phyloP scores from a whole-genome alignment of 2,329 filamentous ascomycete species.

The Cladorrhinum sp. region DNA sequence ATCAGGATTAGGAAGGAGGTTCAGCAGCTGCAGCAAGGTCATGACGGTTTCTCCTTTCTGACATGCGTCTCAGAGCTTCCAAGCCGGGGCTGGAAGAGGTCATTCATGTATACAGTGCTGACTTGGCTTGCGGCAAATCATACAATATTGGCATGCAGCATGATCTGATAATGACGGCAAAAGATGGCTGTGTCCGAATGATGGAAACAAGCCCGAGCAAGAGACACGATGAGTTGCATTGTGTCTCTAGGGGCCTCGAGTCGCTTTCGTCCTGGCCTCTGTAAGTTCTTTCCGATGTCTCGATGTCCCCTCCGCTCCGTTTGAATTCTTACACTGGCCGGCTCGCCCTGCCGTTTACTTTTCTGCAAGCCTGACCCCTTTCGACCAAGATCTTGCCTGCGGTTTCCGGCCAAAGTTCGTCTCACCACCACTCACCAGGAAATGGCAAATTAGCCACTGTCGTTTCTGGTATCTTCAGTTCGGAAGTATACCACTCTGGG shows the following conservation, averaged over 20 bases:
- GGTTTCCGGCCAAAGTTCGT: not conserved
- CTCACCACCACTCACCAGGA: too few relatives aligned
- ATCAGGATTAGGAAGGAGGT: not conserved
- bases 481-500: too few relatives aligned
- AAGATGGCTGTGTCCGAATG: not conserved
- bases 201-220: not conserved
- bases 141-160: not conserved
- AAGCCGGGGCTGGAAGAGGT: not conserved
- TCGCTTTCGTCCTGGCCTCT: not conserved
- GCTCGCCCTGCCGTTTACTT: not conserved
- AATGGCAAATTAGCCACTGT: too few relatives aligned
- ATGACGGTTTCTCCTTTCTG: not conserved
- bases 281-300: not conserved
- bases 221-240: not conserved
- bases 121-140: not conserved
- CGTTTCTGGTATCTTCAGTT: too few relatives aligned
- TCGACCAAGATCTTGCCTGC: not conserved
- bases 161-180: not conserved
- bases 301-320: not conserved
- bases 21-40: too few relatives aligned
- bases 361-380: not conserved
- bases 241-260: not conserved
- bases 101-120: not conserved
- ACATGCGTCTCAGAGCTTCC: not conserved
- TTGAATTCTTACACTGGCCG: not conserved